Evolutionary conservation across 257 asterid species (phyloP).

Genomic region (Petrea volubilis): DNA sequence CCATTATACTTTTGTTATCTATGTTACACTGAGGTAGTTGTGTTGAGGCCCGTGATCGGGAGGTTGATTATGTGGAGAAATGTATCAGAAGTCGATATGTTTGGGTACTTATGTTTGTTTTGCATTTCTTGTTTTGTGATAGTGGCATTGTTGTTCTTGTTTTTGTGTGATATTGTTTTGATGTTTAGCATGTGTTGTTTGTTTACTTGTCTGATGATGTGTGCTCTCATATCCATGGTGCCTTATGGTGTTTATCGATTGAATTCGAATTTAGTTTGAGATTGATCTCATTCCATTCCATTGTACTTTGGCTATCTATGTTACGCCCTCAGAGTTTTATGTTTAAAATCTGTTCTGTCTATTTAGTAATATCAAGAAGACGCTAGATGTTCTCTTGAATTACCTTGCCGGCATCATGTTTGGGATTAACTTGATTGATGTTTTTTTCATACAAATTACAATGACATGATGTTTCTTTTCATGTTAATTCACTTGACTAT

Average conservation of each 20-base stretch:
- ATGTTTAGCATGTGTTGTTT: neutral
- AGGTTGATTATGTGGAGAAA: slow-evolving; percentile 58
- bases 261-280: neutral
- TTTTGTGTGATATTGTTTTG: neutral
- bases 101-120: slow-evolving; percentile 45
- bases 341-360: neutral
- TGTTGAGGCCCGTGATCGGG: slow-evolving; percentile 18
- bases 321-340: neutral
- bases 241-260: neutral
- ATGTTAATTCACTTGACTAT: neutral
- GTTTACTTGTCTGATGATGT: neutral
- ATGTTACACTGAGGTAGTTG: slow-evolving; percentile 15
- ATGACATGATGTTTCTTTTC: neutral
- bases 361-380: neutral
- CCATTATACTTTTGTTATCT: neutral
- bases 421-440: neutral
- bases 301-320: neutral
- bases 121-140: neutral
- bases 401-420: neutral
- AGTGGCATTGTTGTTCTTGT: neutral
- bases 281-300: neutral
- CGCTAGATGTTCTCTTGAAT: neutral
- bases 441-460: neutral
- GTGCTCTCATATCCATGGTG: neutral
- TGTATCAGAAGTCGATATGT: slow-evolving; percentile 61